Evolutionary conservation across 768 basidiomycete species (phyloP).

Genomic region (Leccinum subtestaceum): DNA sequence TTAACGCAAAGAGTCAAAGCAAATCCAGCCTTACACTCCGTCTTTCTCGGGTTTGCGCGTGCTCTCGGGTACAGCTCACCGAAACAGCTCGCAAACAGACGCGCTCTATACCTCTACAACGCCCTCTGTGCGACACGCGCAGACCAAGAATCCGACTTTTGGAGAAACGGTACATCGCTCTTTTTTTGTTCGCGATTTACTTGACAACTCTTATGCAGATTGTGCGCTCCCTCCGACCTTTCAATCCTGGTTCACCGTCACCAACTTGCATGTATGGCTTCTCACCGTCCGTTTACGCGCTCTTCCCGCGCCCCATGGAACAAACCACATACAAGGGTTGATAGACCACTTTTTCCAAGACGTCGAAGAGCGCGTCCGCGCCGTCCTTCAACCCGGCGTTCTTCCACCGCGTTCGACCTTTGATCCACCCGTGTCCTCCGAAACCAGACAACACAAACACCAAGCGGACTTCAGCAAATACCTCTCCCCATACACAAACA

Average conservation of each 20-base stretch:
- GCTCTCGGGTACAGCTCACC: slow-evolving; percentile 59
- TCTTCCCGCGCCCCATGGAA: slow-evolving; percentile 65
- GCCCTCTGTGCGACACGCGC: slow-evolving; percentile 52
- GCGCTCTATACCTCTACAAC: slow-evolving; percentile 59
- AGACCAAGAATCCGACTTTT: slow-evolving; percentile 60
- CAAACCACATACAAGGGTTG: slow-evolving; percentile 72
- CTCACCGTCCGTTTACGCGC: slow-evolving; percentile 85
- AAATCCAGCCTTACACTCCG: slow-evolving; percentile 44
- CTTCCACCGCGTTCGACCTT: slow-evolving; percentile 23
- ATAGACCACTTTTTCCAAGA: slow-evolving; percentile 96
- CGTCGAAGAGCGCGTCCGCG: slow-evolving; percentile 84
- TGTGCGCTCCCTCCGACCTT: slow-evolving; percentile 88
- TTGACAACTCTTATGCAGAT: slow-evolving; percentile 41
- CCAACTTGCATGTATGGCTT: slow-evolving; percentile 91
- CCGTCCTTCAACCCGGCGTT: slow-evolving; percentile 62
- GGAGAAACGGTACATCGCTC: slow-evolving; percentile 56
- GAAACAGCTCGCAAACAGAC: slow-evolving; percentile 57
- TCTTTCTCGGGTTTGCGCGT: slow-evolving; percentile 48
- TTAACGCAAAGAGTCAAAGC: slow-evolving; percentile 51
- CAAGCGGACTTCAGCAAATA: slow-evolving; percentile 22
- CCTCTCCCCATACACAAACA: slow-evolving; percentile 22
- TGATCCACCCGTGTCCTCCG: slow-evolving; percentile 5
- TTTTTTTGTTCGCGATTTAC: background rate
- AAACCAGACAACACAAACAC: slow-evolving; percentile 15
- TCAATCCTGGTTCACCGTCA: slow-evolving; percentile 95